A percentile compares a stretch with the other conserved stretches of the same genome.
Evolutionary conservation across 1,139 yeast species (phyloP).

Genomic region (Magnusiomyces sp.): DNA sequence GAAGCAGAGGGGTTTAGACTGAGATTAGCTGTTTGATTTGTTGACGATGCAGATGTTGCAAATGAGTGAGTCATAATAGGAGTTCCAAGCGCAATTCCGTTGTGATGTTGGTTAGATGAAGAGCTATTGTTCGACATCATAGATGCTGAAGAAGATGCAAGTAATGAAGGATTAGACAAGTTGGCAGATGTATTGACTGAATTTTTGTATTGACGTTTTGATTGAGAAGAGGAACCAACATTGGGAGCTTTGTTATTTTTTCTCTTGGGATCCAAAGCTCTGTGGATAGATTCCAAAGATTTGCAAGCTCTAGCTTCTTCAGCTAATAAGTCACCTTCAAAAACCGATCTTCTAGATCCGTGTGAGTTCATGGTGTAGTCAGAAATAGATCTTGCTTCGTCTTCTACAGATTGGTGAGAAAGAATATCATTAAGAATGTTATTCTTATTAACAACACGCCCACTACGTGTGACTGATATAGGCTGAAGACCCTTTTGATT

Average conservation of each 20-base stretch:
- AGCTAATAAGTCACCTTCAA: constrained; percentile 8
- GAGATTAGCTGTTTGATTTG: not conserved
- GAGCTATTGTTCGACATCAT: too few species aligned
- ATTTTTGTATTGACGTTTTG: not conserved
- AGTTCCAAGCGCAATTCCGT: not conserved
- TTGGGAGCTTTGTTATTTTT: constrained; percentile 11
- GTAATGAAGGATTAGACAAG: not conserved
- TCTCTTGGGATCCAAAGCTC: constrained; percentile 32
- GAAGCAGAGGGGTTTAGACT: not conserved
- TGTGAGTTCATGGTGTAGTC: not conserved
- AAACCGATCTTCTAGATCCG: not conserved
- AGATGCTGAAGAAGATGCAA: not conserved
- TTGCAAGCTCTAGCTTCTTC: constrained; percentile 25
- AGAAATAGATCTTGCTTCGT: not conserved
- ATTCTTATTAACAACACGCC: constrained; percentile 17
- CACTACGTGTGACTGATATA: constrained; percentile 22
- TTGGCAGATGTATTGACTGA: too few species aligned
- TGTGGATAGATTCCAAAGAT: constrained; percentile 25
- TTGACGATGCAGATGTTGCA: too few species aligned
- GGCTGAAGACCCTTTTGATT: constrained; percentile 31
- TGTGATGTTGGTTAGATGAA: too few species aligned
- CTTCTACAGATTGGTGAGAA: constrained; percentile 14
- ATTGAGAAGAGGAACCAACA: constrained; percentile 11
- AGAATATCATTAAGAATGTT: constrained; percentile 10
- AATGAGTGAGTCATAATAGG: too few species aligned